Conservation (phyloP, 2,329 filamentous ascomycete genomes). For the Penicillium sp. region DNA sequence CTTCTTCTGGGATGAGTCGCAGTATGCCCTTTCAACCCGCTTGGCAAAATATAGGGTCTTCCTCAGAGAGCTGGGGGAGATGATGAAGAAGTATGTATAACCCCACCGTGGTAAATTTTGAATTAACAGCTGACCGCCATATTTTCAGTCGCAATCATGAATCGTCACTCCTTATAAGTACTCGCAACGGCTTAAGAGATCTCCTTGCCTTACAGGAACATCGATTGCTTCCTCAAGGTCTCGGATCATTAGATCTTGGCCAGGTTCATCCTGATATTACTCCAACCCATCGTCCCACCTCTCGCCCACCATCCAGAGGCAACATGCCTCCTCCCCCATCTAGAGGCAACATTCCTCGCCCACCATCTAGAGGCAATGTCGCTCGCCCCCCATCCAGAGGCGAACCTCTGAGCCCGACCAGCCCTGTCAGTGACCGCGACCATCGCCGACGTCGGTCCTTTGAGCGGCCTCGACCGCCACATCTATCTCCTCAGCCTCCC, state of each 20-base stretch:
- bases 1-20: slow-evolving; percentile 49
- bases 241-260: background rate
- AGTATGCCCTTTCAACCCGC: slow-evolving; percentile 48
- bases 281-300: background rate
- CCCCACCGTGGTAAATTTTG: slow-evolving; percentile 6
- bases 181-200: slow-evolving; percentile 26
- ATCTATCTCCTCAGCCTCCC: slow-evolving; percentile 28
- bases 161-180: slow-evolving; percentile 23
- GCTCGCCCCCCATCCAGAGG: slow-evolving; percentile 25
- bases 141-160: slow-evolving; percentile 29
- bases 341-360: slow-evolving; percentile 22
- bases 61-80: slow-evolving; percentile 46
- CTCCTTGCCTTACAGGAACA: slow-evolving; percentile 33
- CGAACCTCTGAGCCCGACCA: slow-evolving; percentile 20
- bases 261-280: too few relatives aligned
- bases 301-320: background rate
- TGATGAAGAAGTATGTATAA: slow-evolving; percentile 48
- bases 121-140: slow-evolving; percentile 3
- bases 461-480: slow-evolving; percentile 33
- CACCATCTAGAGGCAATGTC: background rate
- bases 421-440: slow-evolving; percentile 29
- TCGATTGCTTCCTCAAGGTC: slow-evolving; percentile 17
- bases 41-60: slow-evolving; percentile 54
- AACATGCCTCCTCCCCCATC: slow-evolving; percentile 18
- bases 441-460: slow-evolving; percentile 37